Evolutionary conservation across 345 rosid species (phyloP), one percentile per base, ranked within the genome.

Genomic region (Psidium guajava): DNA sequence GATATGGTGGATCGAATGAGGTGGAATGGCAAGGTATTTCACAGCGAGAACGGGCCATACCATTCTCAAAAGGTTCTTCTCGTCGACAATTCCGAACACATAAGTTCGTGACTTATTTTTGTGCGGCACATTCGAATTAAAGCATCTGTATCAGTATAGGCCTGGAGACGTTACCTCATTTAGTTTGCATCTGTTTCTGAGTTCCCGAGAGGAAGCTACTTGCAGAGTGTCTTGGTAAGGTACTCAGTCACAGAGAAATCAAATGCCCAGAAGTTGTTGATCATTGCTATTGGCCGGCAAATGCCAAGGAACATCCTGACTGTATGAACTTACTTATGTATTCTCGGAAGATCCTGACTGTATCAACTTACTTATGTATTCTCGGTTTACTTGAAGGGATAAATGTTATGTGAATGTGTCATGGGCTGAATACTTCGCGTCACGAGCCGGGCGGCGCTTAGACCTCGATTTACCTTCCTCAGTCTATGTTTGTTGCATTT

Each of bases 1-100:
- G 85, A 85, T 81, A 86, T 88, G 36, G 86, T 89, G 18, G 87
- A 89, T 44, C 86, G 85, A 86, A 89, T 94, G 91, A 91, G 85
- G 88, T 93, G 95, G 94, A 86, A 88, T n/a, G 87, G 90, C 57
- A 90, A 86, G 86, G 81, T 93, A 10, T 88, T 89, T 11, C 86
- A 87, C 85, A 58, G 90, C 4, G 89, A 93, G 52, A 88, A 89
- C 20, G 92, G 88, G 69, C 91, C 89, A 82, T 88, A 90, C 81
- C 90, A 91, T 85, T 85, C 89, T 40, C 92, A 89, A 88, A 89
- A 91, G 85, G 88, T 92, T 81, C 86, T 95, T 25, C 59, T 88
- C 32, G 59, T 92, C 56, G 88, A 92, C 85, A 89, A 90, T 86
- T 87, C 89, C 0, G 25, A 69, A 40, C 77, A 21, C 47, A 36